phyloP scores from a whole-genome alignment of 805 yeast genomes.

The Starmera amethionina region DNA sequence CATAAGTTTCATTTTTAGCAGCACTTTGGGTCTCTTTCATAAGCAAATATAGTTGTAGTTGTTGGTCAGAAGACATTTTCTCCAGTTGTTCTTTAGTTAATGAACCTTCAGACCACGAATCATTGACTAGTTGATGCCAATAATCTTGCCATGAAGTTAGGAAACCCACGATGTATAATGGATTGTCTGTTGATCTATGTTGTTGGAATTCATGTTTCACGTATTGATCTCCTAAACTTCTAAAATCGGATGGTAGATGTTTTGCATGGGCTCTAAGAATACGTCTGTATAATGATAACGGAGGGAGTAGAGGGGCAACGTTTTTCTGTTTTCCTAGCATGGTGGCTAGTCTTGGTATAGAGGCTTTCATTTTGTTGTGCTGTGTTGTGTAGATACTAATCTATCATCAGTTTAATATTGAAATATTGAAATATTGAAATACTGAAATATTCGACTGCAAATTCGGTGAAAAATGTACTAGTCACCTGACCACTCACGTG shows the following conservation, averaged over 20 bases:
- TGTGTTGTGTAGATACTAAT: no score
- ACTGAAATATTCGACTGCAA: no score
- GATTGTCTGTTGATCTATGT: slow-evolving; percentile 75
- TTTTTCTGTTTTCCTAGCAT: no score
- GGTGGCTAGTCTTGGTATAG: no score
- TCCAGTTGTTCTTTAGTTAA: slow-evolving; percentile 58
- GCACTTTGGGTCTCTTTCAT: background rate
- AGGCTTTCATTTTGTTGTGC: no score
- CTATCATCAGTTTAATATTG: no score
- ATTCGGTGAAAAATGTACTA: no score
- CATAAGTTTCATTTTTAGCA: background rate
- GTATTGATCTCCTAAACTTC: slow-evolving; percentile 81
- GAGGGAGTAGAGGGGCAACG: slow-evolving; percentile 58
- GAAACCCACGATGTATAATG: slow-evolving; percentile 89
- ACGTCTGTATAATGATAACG: slow-evolving; percentile 67
- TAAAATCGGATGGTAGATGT: slow-evolving; percentile 52
- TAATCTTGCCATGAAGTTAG: slow-evolving; percentile 92
- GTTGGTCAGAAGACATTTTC: slow-evolving; percentile 85
- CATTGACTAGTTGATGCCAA: slow-evolving; percentile 46
- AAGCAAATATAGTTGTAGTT: slow-evolving; percentile 44
- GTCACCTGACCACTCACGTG: no score
- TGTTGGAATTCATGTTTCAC: slow-evolving; percentile 85
- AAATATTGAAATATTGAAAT: no score
- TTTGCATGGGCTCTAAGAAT: slow-evolving; percentile 69
- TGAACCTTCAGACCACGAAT: slow-evolving; percentile 53